Conservation (phyloP, 345 rosid genomes). For the Salix koriyanagi region DNA sequence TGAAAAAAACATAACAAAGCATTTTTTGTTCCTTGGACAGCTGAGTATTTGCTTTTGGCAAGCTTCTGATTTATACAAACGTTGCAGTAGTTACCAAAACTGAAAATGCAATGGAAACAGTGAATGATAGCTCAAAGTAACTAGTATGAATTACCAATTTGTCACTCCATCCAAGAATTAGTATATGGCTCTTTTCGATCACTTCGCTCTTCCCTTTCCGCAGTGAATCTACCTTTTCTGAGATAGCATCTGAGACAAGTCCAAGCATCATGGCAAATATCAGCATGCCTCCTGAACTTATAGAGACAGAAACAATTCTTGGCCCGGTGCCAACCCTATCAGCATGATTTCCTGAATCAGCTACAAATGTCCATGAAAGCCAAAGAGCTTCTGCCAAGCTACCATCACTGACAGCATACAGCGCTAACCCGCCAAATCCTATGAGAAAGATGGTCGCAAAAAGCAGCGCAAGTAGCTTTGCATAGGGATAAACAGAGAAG, state of each 20-base stretch:
- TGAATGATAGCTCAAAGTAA: neutral
- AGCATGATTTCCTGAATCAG: conserved; percentile 88
- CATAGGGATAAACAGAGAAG: conserved; percentile 82
- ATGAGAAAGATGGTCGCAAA: conserved; percentile 77
- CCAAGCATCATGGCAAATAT: conserved; percentile 96
- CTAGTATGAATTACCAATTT: conserved; percentile 58
- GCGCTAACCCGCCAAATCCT: conserved; percentile 75
- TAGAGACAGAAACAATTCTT: conserved; percentile 79
- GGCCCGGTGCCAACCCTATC: conserved; percentile 74
- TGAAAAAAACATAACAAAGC: neutral
- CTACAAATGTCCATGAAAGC: conserved; percentile 91
- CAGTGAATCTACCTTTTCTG: conserved; percentile 90
- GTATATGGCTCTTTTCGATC: conserved; percentile 73
- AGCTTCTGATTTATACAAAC: neutral
- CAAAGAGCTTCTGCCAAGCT: conserved; percentile 83
- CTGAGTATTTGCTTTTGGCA: neutral
- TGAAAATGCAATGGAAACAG: neutral
- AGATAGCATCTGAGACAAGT: conserved; percentile 83
- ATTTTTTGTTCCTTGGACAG: neutral
- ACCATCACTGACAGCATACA: conserved; percentile 77
- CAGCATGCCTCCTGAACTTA: conserved; percentile 93
- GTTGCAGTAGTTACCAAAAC: neutral
- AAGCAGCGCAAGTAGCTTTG: conserved; percentile 88
- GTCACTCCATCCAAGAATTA: conserved; percentile 95
- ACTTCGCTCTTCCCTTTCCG: conserved; percentile 94